Evolutionary conservation across 768 basidiomycete species (phyloP).

Genomic region (Collybiopsis confluens): DNA sequence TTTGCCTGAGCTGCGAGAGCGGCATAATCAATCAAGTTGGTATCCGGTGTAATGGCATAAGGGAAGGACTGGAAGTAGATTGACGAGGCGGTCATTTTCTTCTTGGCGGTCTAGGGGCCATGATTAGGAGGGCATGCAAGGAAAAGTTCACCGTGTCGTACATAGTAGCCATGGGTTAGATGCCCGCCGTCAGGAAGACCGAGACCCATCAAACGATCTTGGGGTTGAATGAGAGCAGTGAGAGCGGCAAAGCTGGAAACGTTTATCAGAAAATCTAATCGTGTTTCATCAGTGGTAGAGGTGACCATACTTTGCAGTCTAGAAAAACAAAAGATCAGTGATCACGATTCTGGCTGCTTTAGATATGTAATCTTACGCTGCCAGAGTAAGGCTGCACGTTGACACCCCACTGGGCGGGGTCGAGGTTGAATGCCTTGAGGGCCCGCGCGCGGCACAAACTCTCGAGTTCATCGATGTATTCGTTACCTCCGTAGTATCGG

Average conservation of each 20-base stretch:
- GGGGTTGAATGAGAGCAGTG: slow-evolving; percentile 93
- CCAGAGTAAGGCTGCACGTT: slow-evolving; percentile 99
- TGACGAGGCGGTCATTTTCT: slow-evolving; percentile 99
- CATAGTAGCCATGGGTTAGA: slow-evolving; percentile 96
- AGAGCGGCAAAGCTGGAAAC: slow-evolving; percentile 83
- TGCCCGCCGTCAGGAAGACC: slow-evolving; percentile 97
- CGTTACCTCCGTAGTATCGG: slow-evolving; percentile 97
- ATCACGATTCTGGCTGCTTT: background rate
- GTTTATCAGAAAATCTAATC: too few species aligned
- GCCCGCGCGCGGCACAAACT: slow-evolving; percentile 93
- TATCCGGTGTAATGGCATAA: slow-evolving; percentile 77
- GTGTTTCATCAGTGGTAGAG: too few species aligned
- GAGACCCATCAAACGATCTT: slow-evolving; percentile 98
- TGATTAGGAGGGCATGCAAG: slow-evolving; percentile 8
- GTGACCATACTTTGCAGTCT: slow-evolving; percentile 92
- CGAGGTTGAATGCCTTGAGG: slow-evolving; percentile 92
- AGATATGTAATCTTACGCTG: slow-evolving; percentile 50
- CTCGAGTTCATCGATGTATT: slow-evolving; percentile 96
- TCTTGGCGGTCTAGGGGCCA: slow-evolving; percentile 78
- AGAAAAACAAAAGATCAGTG: background rate
- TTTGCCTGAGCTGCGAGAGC: slow-evolving; percentile 79
- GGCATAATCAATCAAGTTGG: slow-evolving; percentile 87
- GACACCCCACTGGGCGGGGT: slow-evolving; percentile 92
- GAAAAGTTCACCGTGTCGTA: slow-evolving; percentile 32
- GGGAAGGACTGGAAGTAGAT: slow-evolving; percentile 99